A percentile compares a stretch with the other conserved stretches of the same genome.
Conservation (phyloP, 176 grass and related monocot genomes). For the Canna indica region DNA sequence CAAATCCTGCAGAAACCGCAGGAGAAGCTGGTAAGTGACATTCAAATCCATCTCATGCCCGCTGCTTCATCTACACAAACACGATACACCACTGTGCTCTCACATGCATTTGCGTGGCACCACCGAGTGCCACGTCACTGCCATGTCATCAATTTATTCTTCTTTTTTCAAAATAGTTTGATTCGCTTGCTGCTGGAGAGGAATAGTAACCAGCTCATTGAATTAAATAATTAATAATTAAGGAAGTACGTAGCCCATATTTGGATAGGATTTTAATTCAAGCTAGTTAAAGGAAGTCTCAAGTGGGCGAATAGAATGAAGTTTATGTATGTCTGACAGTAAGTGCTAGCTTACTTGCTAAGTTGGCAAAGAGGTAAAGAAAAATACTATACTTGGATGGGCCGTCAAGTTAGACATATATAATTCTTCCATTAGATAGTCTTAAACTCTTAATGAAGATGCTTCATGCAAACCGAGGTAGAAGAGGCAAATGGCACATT, state of each 20-base stretch:
- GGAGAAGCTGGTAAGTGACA: neutral
- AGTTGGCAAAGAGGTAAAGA: neutral
- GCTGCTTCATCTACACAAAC: neutral
- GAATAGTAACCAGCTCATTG: too few species aligned
- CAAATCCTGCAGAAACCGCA: neutral
- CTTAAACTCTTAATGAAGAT: neutral
- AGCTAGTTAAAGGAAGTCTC: neutral
- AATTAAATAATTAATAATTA: too few species aligned
- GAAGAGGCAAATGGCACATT: neutral
- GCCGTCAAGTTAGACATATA: neutral
- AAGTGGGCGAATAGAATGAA: neutral
- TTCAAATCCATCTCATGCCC: neutral
- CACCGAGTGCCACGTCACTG: neutral
- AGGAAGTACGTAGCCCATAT: too few species aligned
- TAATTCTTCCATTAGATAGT: too few species aligned
- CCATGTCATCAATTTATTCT: too few species aligned
- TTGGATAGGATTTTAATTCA: neutral
- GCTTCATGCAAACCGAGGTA: neutral
- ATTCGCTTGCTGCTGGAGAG: too few species aligned
- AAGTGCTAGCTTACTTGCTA: neutral
- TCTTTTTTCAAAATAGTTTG: too few species aligned
- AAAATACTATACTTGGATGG: neutral
- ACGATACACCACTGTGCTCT: neutral
- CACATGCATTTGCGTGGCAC: too few species aligned
- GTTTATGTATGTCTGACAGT: neutral